Percentiles rank a stretch among this genome's conserved stretches.
Evolutionary conservation across 306 rosid species (phyloP).

Genomic region (Lathyrus aphaca): DNA sequence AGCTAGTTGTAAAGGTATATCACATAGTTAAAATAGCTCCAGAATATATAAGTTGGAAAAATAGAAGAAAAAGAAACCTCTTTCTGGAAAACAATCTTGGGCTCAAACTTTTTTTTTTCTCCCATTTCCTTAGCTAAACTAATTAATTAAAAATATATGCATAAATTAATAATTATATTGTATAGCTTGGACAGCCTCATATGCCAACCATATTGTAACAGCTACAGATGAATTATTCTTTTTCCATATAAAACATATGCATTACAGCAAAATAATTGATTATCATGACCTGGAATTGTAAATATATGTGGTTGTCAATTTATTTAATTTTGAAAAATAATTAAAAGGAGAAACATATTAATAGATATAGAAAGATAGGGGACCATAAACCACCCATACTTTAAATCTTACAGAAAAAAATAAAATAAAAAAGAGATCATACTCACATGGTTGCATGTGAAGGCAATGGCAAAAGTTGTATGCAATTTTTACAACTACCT

Average conservation of each 20-base stretch:
- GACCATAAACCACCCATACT: slow-evolving; percentile 97
- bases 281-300: slow-evolving; percentile 42
- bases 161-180: not conserved
- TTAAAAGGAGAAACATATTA: slow-evolving; percentile 31
- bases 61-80: slow-evolving; percentile 39
- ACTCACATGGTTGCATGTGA: slow-evolving; percentile 94
- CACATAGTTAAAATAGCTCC: slow-evolving; percentile 41
- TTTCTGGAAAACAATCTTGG: slow-evolving; percentile 39
- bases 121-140: slow-evolving; percentile 17
- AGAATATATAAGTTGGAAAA: slow-evolving; percentile 45
- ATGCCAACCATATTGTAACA: slow-evolving; percentile 36
- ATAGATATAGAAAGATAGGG: slow-evolving; percentile 65
- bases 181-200: slow-evolving; percentile 32
- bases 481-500: slow-evolving; percentile 36
- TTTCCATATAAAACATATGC: slow-evolving; percentile 32
- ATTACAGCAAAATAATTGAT: slow-evolving; percentile 46
- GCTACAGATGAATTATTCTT: slow-evolving; percentile 37
- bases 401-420: slow-evolving; percentile 68
- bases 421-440: slow-evolving; percentile 54
- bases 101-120: slow-evolving; percentile 11
- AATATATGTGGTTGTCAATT: slow-evolving; percentile 20
- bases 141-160: not conserved
- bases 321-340: slow-evolving; percentile 33
- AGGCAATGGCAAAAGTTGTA: slow-evolving; percentile 52
- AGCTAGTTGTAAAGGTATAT: slow-evolving; percentile 49